These are phyloP conservation scores for Nicotiana benthamiana DNA, from an alignment of 257 asterid species.

Conservation along the genomic window DNA sequence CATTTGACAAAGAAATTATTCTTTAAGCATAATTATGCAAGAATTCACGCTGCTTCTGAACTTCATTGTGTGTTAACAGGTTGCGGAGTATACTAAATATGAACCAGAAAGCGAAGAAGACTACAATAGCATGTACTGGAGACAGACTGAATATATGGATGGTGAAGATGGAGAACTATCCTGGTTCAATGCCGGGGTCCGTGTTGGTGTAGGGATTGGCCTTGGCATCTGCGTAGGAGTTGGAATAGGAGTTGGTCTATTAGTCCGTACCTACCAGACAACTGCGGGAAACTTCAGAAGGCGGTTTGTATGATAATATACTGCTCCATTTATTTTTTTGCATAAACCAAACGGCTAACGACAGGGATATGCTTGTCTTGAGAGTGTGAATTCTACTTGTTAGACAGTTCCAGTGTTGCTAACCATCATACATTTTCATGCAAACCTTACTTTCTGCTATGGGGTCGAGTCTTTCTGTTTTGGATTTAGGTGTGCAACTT, in stretches of 20 bases:
- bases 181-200: constrained; percentile 29
- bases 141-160: constrained; percentile 25
- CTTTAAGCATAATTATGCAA: neutral
- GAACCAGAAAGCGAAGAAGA: constrained; percentile 36
- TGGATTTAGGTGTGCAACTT: neutral
- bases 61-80: constrained; percentile 15
- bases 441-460: neutral
- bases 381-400: neutral
- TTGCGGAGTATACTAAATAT: constrained; percentile 17
- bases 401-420: neutral
- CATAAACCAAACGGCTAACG: constrained; percentile 6
- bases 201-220: constrained; percentile 31
- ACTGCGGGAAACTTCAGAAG: constrained; percentile 48
- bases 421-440: neutral
- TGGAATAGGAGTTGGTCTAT: constrained; percentile 30
- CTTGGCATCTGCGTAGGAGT: constrained; percentile 31
- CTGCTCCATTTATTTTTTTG: neutral
- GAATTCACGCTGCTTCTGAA: neutral
- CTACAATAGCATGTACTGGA: constrained; percentile 28
- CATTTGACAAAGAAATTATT: too few species aligned
- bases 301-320: constrained; percentile 30
- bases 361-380: constrained; percentile 1
- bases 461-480: neutral
- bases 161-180: constrained; percentile 34
- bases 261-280: constrained; percentile 25